Evolutionary conservation across 225 moss, liverwort and hornwort genomes (phyloP).

Genomic region (Physcomitrellopsis africana): DNA sequence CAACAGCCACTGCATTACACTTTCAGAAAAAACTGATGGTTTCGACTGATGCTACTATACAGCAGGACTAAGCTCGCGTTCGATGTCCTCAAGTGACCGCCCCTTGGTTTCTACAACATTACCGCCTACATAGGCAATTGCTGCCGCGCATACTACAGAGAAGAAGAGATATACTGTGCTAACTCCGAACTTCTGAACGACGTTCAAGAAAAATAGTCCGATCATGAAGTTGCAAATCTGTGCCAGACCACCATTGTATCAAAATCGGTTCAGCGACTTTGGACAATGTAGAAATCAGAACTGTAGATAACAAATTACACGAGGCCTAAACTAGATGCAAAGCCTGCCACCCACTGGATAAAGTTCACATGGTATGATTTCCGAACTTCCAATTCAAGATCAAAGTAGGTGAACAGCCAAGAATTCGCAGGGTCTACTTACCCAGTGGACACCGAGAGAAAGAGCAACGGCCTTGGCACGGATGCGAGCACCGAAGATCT

Average conservation of each 20-base stretch:
- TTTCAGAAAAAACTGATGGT: constrained; percentile 25
- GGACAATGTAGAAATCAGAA: too few relatives aligned
- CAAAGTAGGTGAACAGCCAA: neutral
- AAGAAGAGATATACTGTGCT: constrained; percentile 90
- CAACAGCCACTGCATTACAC: constrained; percentile 25
- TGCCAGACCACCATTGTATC: constrained; percentile 10
- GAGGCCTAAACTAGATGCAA: too few relatives aligned
- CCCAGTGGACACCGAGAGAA: constrained; percentile 96
- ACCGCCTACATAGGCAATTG: constrained; percentile 70
- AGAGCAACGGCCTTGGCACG: constrained; percentile 91
- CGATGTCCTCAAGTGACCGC: constrained; percentile 94
- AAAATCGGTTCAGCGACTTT: neutral
- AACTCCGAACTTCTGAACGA: constrained; percentile 85
- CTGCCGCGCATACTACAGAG: constrained; percentile 74
- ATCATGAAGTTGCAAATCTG: constrained; percentile 88
- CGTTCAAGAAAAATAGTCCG: constrained; percentile 81
- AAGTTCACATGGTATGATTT: too few relatives aligned
- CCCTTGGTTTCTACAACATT: constrained; percentile 95
- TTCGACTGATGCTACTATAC: constrained; percentile 50
- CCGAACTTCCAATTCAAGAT: neutral
- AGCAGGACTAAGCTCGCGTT: constrained; percentile 81
- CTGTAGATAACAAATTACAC: too few relatives aligned
- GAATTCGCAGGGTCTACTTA: constrained; percentile 24
- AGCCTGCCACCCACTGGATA: too few relatives aligned
- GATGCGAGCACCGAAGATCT: constrained; percentile 89